Base-by-base conservation (phyloP, 352 stramenopile species). In the Phytophthora syringae region DNA sequence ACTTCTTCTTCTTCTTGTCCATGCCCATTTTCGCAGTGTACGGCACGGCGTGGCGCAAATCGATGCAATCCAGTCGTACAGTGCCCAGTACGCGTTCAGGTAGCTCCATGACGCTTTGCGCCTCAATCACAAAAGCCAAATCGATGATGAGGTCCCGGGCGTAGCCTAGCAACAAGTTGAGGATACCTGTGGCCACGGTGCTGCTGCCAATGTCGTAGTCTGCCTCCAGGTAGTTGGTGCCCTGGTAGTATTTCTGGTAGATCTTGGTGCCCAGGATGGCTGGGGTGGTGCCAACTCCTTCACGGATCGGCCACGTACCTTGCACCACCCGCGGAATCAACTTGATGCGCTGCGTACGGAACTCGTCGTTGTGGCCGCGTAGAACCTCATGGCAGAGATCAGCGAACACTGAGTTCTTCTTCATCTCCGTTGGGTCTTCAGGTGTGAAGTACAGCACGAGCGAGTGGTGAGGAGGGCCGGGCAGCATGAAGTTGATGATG, bases 191-290 rank as follows among this genome's bases (percentile, higher is more conserved):
- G 1, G 87, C 87, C 7, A 95, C 87, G 0, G 69, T 90, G 36
- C 80, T 92, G 64, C 84, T 93, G 20, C 65, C 71, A 44, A 95
- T 91, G 53, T 95, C 82, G 64, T 93, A 94, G 63, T 93, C 87
- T 3, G 86, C 70, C 42, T 95, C 87, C 22, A 90, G 61, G 60
- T 84, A 95, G 39, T 90, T 72, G 30, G 72, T 77, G 49, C 82
- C 81, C 32, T 79, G 80, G 50, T 83, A 82, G 47, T 93, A 95
- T n/a, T 82, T 77, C 64, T 91, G 80, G 50, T 84, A 83, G 18
- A 97, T 80, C 74, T 98, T 98, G 27, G 87, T 96, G 21, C 92
- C 93, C 28, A 97, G 72, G 52, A 98, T 94, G 9, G 90, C 88
- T 0, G 93, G 93, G 11, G 93, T 98, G 7, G 86, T 95, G 22